Conservation (phyloP, 306 rosid genomes). For the Cicer cuneatum region DNA sequence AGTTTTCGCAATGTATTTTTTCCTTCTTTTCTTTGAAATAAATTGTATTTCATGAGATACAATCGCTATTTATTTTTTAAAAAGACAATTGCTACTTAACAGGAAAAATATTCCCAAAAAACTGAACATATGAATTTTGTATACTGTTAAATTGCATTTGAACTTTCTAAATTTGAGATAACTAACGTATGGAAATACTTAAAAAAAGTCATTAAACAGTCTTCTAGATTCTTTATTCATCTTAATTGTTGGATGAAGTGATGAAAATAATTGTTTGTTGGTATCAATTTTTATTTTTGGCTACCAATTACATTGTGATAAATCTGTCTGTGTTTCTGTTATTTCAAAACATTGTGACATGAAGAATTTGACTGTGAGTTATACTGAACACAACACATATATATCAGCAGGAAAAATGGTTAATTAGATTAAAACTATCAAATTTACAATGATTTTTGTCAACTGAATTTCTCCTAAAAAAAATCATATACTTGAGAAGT, state of each 20-base stretch:
- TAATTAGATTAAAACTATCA: conserved; percentile 39
- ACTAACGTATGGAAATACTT: neutral
- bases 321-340: neutral
- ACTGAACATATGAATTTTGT: too few species aligned
- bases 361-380: neutral
- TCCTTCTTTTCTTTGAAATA: too few species aligned
- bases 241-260: neutral
- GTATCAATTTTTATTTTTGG: neutral
- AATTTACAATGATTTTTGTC: conserved; percentile 43
- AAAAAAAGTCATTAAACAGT: neutral
- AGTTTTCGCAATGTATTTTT: too few species aligned
- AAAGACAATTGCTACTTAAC: too few species aligned
- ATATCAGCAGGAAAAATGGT: neutral
- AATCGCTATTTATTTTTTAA: too few species aligned
- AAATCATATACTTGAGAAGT: conserved; percentile 43
- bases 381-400: neutral
- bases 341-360: conserved; percentile 1
- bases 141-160: neutral
- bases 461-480: conserved; percentile 44
- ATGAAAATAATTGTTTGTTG: neutral
- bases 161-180: neutral
- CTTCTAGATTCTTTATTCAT: neutral
- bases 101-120: too few species aligned
- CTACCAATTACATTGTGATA: conserved; percentile 3
- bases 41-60: too few species aligned